These are phyloP conservation scores for Colletotrichum caudatum DNA, from an alignment of 2,329 filamentous ascomycete species.

Conservation along the genomic window DNA sequence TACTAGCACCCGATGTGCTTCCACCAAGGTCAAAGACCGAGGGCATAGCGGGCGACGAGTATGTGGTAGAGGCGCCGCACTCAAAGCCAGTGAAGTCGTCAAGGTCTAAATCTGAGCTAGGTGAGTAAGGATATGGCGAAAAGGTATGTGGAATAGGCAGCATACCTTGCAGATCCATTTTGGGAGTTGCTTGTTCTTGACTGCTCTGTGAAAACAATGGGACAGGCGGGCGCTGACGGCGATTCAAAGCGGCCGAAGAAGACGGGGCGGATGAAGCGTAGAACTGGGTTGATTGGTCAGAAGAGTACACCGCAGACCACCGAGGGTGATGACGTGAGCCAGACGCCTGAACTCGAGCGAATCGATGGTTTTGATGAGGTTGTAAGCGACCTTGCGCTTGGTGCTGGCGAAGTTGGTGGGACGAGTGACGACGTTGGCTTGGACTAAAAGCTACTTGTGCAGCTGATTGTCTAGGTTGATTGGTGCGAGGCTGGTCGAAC, in stretches of 20 bases:
- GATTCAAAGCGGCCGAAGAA: slow-evolving; percentile 69
- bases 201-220: slow-evolving; percentile 76
- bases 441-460: slow-evolving; percentile 48
- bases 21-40: slow-evolving; percentile 65
- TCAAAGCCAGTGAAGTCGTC: slow-evolving; percentile 70
- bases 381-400: slow-evolving; percentile 53
- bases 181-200: slow-evolving; percentile 58
- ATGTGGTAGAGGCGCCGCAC: slow-evolving; percentile 61
- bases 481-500: slow-evolving; percentile 68
- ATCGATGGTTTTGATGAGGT: slow-evolving; percentile 66
- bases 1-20: slow-evolving; percentile 63
- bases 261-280: slow-evolving; percentile 76
- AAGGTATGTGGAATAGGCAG: slow-evolving; percentile 40
- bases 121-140: not conserved
- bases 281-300: slow-evolving; percentile 63
- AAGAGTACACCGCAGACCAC: slow-evolving; percentile 64
- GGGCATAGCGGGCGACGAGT: slow-evolving; percentile 65
- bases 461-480: slow-evolving; percentile 57
- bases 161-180: slow-evolving; percentile 71
- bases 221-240: slow-evolving; percentile 72
- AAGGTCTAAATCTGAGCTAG: slow-evolving; percentile 57
- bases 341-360: slow-evolving; percentile 70
- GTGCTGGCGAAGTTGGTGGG: slow-evolving; percentile 57
- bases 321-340: slow-evolving; percentile 61
- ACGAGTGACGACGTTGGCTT: slow-evolving; percentile 60